phyloP scores from a whole-genome alignment of 2,329 filamentous ascomycete species.

The Exserohilum turcica region DNA sequence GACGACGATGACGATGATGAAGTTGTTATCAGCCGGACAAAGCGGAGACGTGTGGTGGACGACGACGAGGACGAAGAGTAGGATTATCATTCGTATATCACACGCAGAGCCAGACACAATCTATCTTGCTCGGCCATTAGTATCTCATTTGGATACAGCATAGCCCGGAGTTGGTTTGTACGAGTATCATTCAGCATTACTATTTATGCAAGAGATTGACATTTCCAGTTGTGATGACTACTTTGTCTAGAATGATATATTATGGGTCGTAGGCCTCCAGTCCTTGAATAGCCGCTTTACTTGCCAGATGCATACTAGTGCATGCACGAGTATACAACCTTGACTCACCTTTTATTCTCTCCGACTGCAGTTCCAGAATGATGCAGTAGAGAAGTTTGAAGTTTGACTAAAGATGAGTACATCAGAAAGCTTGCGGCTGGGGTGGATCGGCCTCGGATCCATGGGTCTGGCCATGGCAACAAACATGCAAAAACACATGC shows the following conservation, averaged over 20 bases:
- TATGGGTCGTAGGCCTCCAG: too few relatives aligned
- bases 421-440: constrained; percentile 8
- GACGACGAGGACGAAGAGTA: constrained; percentile 57
- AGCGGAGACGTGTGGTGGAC: constrained; percentile 53
- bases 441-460: constrained; percentile 54
- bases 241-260: not conserved
- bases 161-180: constrained; percentile 29
- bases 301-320: constrained; percentile 12
- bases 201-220: not conserved
- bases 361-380: not conserved
- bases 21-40: constrained; percentile 37
- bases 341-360: not conserved
- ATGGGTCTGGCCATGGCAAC: constrained; percentile 59
- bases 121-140: not conserved
- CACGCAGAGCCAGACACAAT: not conserved
- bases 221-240: not conserved
- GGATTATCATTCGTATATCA: not conserved
- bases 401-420: constrained; percentile 11
- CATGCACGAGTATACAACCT: not conserved
- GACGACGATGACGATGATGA: constrained; percentile 45
- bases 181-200: constrained; percentile 7
- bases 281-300: constrained; percentile 9
- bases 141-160: constrained; percentile 22
- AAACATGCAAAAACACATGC: constrained; percentile 55
- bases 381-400: not conserved